Evolutionary conservation across 257 asterid genomes (phyloP).

Genomic region (Przewalskia tangutica): DNA sequence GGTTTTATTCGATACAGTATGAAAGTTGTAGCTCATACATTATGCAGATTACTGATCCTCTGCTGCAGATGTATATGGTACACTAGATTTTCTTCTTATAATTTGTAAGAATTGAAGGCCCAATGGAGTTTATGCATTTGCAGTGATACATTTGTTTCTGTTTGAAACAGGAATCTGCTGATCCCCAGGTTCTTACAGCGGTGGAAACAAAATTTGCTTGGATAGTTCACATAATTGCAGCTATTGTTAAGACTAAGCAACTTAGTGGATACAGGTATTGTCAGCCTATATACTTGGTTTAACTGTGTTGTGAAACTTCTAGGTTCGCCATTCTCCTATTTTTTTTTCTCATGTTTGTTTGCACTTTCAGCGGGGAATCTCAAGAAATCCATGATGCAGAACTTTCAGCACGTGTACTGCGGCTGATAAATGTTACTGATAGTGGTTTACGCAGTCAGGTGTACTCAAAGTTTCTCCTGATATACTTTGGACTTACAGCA

Average conservation of each 20-base stretch:
- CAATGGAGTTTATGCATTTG: not conserved
- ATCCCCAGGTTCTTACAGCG: conserved; percentile 55
- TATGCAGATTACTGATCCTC: conserved; percentile 78
- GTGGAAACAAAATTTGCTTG: conserved; percentile 92
- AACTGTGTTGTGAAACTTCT: not conserved
- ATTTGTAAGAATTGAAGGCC: not conserved
- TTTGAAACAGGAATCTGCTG: conserved; percentile 68
- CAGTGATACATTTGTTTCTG: not conserved
- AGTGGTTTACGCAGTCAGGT: conserved; percentile 86
- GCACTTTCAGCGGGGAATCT: conserved; percentile 56
- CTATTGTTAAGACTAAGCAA: conserved; percentile 70
- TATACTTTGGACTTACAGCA: not conserved
- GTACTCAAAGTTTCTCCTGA: not conserved
- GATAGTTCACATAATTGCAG: conserved; percentile 91
- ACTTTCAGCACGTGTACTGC: conserved; percentile 88
- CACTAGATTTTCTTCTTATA: conserved; percentile 9
- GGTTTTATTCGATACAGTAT: conserved; percentile 49
- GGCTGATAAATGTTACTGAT: conserved; percentile 79
- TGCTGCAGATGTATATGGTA: conserved; percentile 80
- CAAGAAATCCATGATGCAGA: conserved; percentile 96
- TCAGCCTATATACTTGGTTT: not conserved
- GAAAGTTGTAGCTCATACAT: conserved; percentile 89
- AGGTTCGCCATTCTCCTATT: not conserved
- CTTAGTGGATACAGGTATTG: conserved; percentile 70
- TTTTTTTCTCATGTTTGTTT: conserved; percentile 9